Conservation (phyloP, 352 stramenopile genomes). For the Phytophthora syringae region DNA sequence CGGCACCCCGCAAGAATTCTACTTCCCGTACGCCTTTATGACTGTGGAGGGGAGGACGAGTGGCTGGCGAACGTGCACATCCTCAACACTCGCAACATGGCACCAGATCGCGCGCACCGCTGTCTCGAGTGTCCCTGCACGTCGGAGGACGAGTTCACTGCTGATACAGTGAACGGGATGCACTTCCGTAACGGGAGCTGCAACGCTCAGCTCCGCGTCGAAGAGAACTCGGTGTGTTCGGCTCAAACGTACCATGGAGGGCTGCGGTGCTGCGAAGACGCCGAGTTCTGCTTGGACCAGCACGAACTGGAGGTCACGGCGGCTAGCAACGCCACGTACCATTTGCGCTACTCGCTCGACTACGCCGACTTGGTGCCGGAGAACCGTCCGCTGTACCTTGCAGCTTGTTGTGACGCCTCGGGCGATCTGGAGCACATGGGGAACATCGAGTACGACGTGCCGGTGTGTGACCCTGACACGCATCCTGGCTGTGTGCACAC, state of each 20-base stretch:
- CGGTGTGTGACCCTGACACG: conserved; percentile 60
- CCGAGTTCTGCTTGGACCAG: conserved; percentile 73
- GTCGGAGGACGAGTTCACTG: conserved; percentile 62
- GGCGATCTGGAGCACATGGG: conserved; percentile 64
- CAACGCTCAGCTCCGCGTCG: conserved; percentile 67
- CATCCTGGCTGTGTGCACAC: conserved; percentile 84
- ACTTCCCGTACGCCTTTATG: conserved; percentile 83
- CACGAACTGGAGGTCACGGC: conserved; percentile 42
- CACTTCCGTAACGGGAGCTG: conserved; percentile 48
- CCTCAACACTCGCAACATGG: conserved; percentile 81
- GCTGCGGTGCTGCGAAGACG: conserved; percentile 78
- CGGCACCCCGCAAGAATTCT: conserved; percentile 80
- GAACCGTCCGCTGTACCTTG: conserved; percentile 71
- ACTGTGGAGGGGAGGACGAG: conserved; percentile 81
- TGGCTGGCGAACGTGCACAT: conserved; percentile 86
- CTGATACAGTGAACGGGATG: conserved; percentile 59
- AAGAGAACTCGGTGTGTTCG: conserved; percentile 79
- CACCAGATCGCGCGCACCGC: conserved; percentile 45
- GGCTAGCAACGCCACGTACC: conserved; percentile 47
- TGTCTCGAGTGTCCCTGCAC: conserved; percentile 86
- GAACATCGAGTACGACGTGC: conserved; percentile 85
- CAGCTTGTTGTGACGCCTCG: conserved; percentile 75
- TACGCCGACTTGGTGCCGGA: conserved; percentile 64
- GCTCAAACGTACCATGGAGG: conserved; percentile 69
- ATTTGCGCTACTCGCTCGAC: conserved; percentile 81